Base-by-base conservation (phyloP, 202 grass and related monocot species). In the Miscanthus sacchariflorus region DNA sequence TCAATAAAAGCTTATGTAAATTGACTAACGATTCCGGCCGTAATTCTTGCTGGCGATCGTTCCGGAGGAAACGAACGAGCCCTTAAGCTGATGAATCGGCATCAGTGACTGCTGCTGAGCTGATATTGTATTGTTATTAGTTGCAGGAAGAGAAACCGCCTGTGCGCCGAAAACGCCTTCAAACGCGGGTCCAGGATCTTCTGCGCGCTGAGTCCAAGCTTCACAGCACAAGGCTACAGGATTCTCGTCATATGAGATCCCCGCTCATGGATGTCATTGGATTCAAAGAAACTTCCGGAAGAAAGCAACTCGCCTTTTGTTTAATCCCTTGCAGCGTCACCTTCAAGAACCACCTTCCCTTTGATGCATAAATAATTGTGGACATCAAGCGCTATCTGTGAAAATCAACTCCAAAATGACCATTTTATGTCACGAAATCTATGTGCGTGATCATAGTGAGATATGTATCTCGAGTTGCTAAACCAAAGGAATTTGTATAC, bases 241-340 rank as follows among this genome's bases (percentile, higher is more conserved):
- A 18, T n/a, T 73, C 33, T 25, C n/a, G 33, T 3, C 28, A 18
- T 83, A 87, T 25, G 58, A 44, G 87, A 92, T 92, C 90, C 46
- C 2, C 12, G 27, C 11, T 30, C 72, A 13, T 19, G 78, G 45
- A 46, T 83, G 87, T 61, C 65, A 73, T 65, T 21, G 78, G 79
- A 89, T 83, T 75, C 83, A 86, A 91, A 83, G 90, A 86, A 89
- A 81, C 83, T 79, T 89, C 83, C 67, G 75, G 46, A 48, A 52
- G 83, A 86, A 83, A 86, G 87, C 90, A 87, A 83, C 68, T 65
- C 12, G 23, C 61, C 39, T 76, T 76, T 87, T 30, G 48, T 76
- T 83, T 89, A 89, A 90, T 86, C 70, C 12, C 12, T 76, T 19
- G 69, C 40, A 28, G 77, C 59, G 48, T 89, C 83, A 81, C 44